phyloP scores from a whole-genome alignment of 805 yeast genomes.

The Saccharomycopsis schoenii region DNA sequence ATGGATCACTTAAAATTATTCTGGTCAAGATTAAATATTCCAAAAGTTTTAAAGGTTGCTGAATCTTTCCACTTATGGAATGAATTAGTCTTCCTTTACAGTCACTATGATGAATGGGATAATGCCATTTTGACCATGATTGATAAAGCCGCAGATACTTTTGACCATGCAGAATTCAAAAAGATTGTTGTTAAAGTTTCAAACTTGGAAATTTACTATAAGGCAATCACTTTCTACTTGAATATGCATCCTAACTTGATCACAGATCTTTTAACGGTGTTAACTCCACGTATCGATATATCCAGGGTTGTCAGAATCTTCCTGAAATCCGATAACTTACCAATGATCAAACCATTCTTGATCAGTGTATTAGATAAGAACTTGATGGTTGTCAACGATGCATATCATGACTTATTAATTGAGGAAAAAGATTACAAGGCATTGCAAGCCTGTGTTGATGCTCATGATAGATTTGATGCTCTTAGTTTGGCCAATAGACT shows the following conservation, averaged over 20 bases:
- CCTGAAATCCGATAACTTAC: slow-evolving; percentile 90
- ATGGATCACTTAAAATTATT: slow-evolving; percentile 95
- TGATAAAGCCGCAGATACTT: slow-evolving; percentile 85
- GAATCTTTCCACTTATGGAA: slow-evolving; percentile 94
- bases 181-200: slow-evolving; percentile 92
- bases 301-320: slow-evolving; percentile 92
- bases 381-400: slow-evolving; percentile 83
- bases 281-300: slow-evolving; percentile 84
- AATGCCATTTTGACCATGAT: slow-evolving; percentile 96
- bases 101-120: slow-evolving; percentile 99
- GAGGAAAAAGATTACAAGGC: slow-evolving; percentile 96
- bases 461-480: slow-evolving; percentile 85
- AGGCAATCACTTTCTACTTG: slow-evolving; percentile 91
- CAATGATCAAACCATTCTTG: slow-evolving; percentile 90
- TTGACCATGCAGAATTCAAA: slow-evolving; percentile 90
- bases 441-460: slow-evolving; percentile 75
- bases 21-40: slow-evolving; percentile 97
- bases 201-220: slow-evolving; percentile 92
- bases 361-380: slow-evolving; percentile 86
- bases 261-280: slow-evolving; percentile 73
- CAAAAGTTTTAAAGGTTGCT: slow-evolving; percentile 90
- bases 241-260: slow-evolving; percentile 85
- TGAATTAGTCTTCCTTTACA: slow-evolving; percentile 88
- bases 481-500: slow-evolving; percentile 85
- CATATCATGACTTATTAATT: slow-evolving; percentile 88